Evolutionary conservation across 345 rosid genomes (phyloP), one percentile per base, ranked within the genome.

Genomic region (Arabidopsis suecica): DNA sequence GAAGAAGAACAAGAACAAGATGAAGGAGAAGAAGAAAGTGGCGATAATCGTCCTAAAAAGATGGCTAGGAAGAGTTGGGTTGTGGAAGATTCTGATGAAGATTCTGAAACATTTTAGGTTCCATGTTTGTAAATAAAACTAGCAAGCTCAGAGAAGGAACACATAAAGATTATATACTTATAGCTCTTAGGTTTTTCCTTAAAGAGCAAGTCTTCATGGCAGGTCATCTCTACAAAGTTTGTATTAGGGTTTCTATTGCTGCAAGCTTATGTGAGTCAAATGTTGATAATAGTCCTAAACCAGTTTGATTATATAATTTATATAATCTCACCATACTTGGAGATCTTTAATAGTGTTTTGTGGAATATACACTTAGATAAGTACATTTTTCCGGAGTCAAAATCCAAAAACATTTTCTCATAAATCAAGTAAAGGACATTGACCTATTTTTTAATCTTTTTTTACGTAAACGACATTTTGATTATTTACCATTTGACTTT

Each of bases 11-110:
- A 23, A 11, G 68, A 53, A 11, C 59, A 30, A 40, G 32, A 48
- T 2, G 42, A n/a, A 11, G 73, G 44, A 13, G 37, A 58, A 34
- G 68, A 28, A 14, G 25, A 28, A 28, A 28, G 5, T 28, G 32
- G 32, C 5, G 32, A 28, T 28, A 28, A 28, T 28, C 56, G 67
- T 77, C 83, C 83, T 9, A 45, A 6, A 30, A 87, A 86, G 74
- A 82, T 80, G 59, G 55, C 58, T 55, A 89, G 78, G 84, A 85
- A 63, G 34, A 65, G 79, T 78, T 64, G 73, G 68, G 83, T 87
- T 54, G 91, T 86, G 69, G 84, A 78, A 73, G 84, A 85, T 60
- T 85, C 88, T 28, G 89, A 91, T 59, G 94, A 78, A 20, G 93
- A 86, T 50, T 76, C 79, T 22, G 63, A 51, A 49, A 61, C 62